A percentile compares a stretch with the other conserved stretches of the same genome.
These are phyloP conservation scores for Tieghemiomyces parasiticus DNA, from an alignment of 192 early-diverging fungal genomes.

Conservation along the genomic window DNA sequence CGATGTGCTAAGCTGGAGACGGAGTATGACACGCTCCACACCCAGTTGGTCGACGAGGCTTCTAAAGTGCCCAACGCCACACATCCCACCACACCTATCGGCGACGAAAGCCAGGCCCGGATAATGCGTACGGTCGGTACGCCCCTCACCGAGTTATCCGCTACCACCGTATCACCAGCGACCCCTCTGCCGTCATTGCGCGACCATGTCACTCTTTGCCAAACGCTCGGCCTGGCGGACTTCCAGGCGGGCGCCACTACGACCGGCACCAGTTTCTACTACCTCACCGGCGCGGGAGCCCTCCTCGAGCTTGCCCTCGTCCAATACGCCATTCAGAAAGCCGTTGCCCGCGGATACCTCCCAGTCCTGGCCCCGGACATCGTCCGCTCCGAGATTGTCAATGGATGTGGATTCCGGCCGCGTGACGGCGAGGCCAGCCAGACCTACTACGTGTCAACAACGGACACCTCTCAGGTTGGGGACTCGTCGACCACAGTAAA, in stretches of 20 bases:
- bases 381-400: constrained; percentile 57
- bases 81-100: constrained; percentile 55
- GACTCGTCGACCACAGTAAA: too few relatives aligned
- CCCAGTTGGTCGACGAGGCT: constrained; percentile 39
- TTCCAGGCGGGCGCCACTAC: constrained; percentile 67
- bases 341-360: constrained; percentile 48
- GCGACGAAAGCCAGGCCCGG: constrained; percentile 49
- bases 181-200: too few relatives aligned
- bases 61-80: constrained; percentile 66
- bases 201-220: constrained; percentile 60
- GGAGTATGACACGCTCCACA: constrained; percentile 30
- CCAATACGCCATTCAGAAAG: constrained; percentile 72
- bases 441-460: constrained; percentile 61
- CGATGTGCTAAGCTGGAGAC: constrained; percentile 33
- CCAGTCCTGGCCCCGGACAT: constrained; percentile 75
- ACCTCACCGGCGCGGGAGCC: constrained; percentile 73
- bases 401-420: constrained; percentile 84
- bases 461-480: too few relatives aligned
- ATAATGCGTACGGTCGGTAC: constrained; percentile 31
- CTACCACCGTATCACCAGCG: constrained; percentile 12
- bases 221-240: constrained; percentile 54
- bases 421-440: constrained; percentile 63
- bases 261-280: constrained; percentile 72
- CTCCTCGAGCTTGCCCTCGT: constrained; percentile 75
- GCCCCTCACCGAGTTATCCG: constrained; percentile 17